Percentiles rank a stretch among this genome's conserved stretches.
phyloP scores from a whole-genome alignment of 371 early-diverging fungal genomes.

The Mucor piriformis region DNA sequence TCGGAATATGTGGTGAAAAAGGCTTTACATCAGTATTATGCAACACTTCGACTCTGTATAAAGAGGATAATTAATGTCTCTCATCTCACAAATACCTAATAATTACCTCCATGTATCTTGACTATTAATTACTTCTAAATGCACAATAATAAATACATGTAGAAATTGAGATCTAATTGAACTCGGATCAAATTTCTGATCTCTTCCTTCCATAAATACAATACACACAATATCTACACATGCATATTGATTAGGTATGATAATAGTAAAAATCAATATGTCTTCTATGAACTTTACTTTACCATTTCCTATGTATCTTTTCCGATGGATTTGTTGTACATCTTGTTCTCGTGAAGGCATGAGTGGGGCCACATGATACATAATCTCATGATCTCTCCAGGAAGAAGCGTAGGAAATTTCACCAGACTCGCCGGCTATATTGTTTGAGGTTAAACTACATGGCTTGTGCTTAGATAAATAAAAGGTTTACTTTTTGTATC shows the following conservation, averaged over 20 bases:
- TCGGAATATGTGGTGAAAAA: conserved; percentile 69
- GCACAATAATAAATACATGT: conserved; percentile 73
- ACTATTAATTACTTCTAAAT: conserved; percentile 43
- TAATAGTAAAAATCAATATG: not conserved
- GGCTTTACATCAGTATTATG: conserved; percentile 60
- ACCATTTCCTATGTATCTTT: conserved; percentile 87
- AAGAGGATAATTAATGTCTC: no score
- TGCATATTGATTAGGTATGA: not conserved
- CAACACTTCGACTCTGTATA: conserved; percentile 51
- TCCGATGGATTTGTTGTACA: conserved; percentile 80
- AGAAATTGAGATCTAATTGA: conserved; percentile 71
- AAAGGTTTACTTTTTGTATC: conserved; percentile 69
- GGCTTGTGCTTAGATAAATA: no score
- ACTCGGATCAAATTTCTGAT: conserved; percentile 62
- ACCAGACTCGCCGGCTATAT: conserved; percentile 69
- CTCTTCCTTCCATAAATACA: conserved; percentile 65
- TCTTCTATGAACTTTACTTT: no score
- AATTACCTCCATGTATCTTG: conserved; percentile 45
- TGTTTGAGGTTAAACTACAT: not conserved
- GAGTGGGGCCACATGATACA: conserved; percentile 85
- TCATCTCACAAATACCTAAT: not conserved
- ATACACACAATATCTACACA: conserved; percentile 70
- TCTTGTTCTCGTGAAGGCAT: conserved; percentile 74
- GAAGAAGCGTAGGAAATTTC: conserved; percentile 73
- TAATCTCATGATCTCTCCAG: conserved; percentile 83